phyloP scores from a whole-genome alignment of 768 basidiomycete species.

The Pisolithus marmoratus region DNA sequence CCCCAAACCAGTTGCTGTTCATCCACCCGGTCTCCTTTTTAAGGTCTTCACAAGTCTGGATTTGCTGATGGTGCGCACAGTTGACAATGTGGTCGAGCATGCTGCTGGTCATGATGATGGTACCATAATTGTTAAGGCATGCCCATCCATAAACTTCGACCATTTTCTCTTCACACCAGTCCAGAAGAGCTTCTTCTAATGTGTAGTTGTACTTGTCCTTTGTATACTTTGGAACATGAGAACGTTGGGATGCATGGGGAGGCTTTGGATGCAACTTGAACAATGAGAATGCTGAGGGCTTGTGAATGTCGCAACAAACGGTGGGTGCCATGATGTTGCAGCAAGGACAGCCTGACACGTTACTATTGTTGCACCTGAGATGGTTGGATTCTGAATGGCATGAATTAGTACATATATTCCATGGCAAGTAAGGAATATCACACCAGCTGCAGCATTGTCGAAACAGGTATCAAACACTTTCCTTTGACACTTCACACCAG shows the following conservation, averaged over 20 bases:
- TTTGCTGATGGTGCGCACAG: slow-evolving; percentile 14
- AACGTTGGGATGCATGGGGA: no score
- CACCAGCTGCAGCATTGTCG: slow-evolving; percentile 15
- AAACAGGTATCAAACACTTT: slow-evolving; percentile 14
- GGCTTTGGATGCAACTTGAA: no score
- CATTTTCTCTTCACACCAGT: slow-evolving; percentile 10
- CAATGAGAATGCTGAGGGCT: slow-evolving; percentile 5
- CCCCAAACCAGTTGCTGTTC: not conserved
- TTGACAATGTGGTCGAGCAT: slow-evolving; percentile 17
- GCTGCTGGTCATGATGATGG: slow-evolving; percentile 12
- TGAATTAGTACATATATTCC: not conserved
- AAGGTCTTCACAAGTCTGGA: slow-evolving; percentile 9
- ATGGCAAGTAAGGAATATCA: not conserved
- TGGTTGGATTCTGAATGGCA: slow-evolving; percentile 5
- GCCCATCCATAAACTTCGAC: slow-evolving; percentile 1
- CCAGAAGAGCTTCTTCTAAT: slow-evolving; percentile 2
- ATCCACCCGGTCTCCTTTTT: slow-evolving; percentile 17
- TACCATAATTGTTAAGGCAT: slow-evolving; percentile 6
- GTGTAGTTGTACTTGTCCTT: not conserved
- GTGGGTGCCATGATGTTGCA: slow-evolving; percentile 6
- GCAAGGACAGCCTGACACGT: slow-evolving; percentile 9
- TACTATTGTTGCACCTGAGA: not conserved
- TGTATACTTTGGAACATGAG: slow-evolving; percentile 1
- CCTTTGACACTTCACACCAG: slow-evolving; percentile 11
- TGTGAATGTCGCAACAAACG: slow-evolving; percentile 22